These are phyloP conservation scores for Penicillium waksmanii DNA, from an alignment of 495 filamentous ascomycete genomes.

Conservation along the genomic window DNA sequence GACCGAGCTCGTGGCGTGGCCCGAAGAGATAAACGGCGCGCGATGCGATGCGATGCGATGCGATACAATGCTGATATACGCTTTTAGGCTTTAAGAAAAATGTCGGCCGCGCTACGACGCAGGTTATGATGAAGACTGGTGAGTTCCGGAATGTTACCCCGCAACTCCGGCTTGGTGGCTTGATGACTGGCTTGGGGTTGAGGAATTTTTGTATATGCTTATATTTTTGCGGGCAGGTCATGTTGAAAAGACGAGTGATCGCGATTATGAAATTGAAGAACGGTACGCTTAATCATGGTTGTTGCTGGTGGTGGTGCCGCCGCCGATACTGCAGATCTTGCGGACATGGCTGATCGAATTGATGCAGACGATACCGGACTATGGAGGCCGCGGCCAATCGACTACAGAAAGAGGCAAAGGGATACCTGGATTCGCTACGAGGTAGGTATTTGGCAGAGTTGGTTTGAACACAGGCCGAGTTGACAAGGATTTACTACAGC, in stretches of 20 bases:
- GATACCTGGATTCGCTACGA: conserved; percentile 92
- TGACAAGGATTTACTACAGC: conserved; percentile 51
- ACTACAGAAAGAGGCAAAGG: conserved; percentile 96
- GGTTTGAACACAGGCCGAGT: conserved; percentile 8
- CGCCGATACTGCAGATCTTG: no score
- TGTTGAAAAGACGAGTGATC: conserved; percentile 96
- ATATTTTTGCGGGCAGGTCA: conserved; percentile 61
- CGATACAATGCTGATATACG: background rate
- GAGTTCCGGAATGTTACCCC: conserved; percentile 33
- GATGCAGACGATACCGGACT: conserved; percentile 81
- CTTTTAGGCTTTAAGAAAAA: conserved; percentile 95
- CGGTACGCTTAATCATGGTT: conserved; percentile 52
- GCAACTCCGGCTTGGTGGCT: conserved; percentile 5
- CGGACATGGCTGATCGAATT: background rate
- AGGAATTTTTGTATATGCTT: no score
- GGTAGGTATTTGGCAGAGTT: conserved; percentile 50
- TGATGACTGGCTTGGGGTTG: no score
- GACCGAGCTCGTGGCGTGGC: no score
- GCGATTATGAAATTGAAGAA: conserved; percentile 98
- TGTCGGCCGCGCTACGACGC: conserved; percentile 96
- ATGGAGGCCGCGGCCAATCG: conserved; percentile 93
- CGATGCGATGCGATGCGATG: background rate
- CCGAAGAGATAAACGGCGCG: background rate
- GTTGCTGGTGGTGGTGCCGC: conserved; percentile 5
- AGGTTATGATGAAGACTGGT: conserved; percentile 99